Conservation (phyloP, 2,329 filamentous ascomycete genomes). For the Didymella keratinophila region DNA sequence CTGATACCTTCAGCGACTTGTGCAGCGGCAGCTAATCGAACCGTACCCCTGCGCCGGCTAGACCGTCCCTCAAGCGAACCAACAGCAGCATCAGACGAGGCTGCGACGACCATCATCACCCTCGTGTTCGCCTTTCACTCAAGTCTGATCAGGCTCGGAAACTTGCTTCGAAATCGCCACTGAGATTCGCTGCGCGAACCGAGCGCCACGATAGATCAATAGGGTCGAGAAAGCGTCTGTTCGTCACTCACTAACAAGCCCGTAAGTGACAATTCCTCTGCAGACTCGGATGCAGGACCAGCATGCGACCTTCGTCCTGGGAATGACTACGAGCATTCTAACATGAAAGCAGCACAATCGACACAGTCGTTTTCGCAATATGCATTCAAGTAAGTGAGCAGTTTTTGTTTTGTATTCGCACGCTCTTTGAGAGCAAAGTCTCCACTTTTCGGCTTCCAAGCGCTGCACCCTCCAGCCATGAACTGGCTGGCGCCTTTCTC, state of each 20-base stretch:
- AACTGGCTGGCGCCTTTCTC: constrained; percentile 48
- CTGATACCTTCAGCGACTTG: constrained; percentile 38
- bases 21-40: constrained; percentile 50
- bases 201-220: constrained; percentile 21
- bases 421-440: constrained; percentile 36
- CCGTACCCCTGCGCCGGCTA: constrained; percentile 48
- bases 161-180: constrained; percentile 20
- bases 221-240: constrained; percentile 21
- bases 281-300: constrained; percentile 33
- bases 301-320: not conserved
- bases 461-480: constrained; percentile 40
- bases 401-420: constrained; percentile 27
- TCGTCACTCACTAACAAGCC: constrained; percentile 39
- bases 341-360: not conserved
- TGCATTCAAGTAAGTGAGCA: constrained; percentile 50
- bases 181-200: constrained; percentile 19
- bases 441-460: constrained; percentile 33
- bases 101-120: constrained; percentile 16
- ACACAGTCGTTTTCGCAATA: constrained; percentile 32
- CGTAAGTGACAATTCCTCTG: constrained; percentile 38
- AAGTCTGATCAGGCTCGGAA: constrained; percentile 26
- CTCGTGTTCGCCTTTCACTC: constrained; percentile 27
- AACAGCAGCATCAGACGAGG: constrained; percentile 46
- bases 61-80: constrained; percentile 50
- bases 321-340: not conserved